phyloP scores from a whole-genome alignment of 1,284 basidiomycete species.

The Boletus calvinii region DNA sequence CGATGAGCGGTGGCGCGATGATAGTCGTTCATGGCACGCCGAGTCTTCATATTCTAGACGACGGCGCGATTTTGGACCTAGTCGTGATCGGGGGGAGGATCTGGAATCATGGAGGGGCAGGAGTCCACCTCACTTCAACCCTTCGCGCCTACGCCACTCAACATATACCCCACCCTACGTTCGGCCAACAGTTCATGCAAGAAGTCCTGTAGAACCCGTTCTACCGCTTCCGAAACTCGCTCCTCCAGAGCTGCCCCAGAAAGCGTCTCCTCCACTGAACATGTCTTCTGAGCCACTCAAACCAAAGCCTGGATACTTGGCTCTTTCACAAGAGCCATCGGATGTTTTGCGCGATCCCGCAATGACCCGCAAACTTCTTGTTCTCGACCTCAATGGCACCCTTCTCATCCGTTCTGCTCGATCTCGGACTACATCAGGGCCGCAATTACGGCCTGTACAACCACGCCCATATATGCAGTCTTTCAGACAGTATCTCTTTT shows the following conservation, averaged over 20 bases:
- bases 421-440: conserved; percentile 29
- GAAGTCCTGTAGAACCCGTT: conserved; percentile 6
- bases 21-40: conserved; percentile 7
- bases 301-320: conserved; percentile 42
- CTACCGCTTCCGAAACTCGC: neutral
- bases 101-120: conserved; percentile 8
- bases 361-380: conserved; percentile 60
- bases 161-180: conserved; percentile 11
- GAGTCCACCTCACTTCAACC: neutral
- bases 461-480: conserved; percentile 69
- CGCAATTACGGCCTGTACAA: conserved; percentile 34
- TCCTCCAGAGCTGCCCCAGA: neutral
- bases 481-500: conserved; percentile 66
- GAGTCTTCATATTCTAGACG: conserved; percentile 15
- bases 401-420: conserved; percentile 62
- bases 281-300: conserved; percentile 7
- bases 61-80: conserved; percentile 3
- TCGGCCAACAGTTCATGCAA: conserved; percentile 10
- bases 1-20: conserved; percentile 12
- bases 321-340: conserved; percentile 38
- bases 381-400: conserved; percentile 83
- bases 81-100: conserved; percentile 9
- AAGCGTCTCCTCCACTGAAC: conserved; percentile 4
- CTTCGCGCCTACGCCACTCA: conserved; percentile 12
- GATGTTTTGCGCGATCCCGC: conserved; percentile 34